Base-by-base conservation (phyloP, 805 yeast species). In the Starmera caribaea region DNA sequence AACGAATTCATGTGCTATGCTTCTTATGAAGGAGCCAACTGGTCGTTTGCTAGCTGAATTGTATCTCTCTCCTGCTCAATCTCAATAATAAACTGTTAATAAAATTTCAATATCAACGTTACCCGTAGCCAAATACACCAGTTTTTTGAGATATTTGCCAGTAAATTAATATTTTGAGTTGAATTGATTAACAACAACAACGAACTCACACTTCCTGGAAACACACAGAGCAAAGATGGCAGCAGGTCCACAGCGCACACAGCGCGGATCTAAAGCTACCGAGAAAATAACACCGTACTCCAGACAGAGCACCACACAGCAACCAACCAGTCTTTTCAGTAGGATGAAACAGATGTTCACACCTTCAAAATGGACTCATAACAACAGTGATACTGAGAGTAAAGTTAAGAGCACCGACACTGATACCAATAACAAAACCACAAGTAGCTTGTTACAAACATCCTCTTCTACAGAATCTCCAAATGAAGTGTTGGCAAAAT, bases 1-100 rank as follows among this genome's bases (percentile, higher is more conserved):
- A 88, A 88, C 55, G 96, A 88, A 59, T 88, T 85, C 59, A 66
- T 84, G 50, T 87, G 96, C 50, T 88, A 85, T 54, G 86, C 96
- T 2, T 71, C 76, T 30, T 85, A 73, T 49, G 92, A 82, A 55
- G 74, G 92, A 43, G 50, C 58, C 2, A 57, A 68, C 40, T 86
- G 95, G 96, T 71, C 65, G 43, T 81, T 72, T 49, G 9, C 9
- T 21, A 21, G 26, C 26, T 21, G 26, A 21, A 13, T n/a, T n/a
- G n/a, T n/a, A n/a, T n/a, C 6, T 29, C 31, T n/a, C 31, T 13
- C 7, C 11, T 2, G 6, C 7, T 29, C 8, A 7, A 29, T n/a
- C n/a, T n/a, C n/a, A n/a, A n/a, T 21, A 21, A 21, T 21, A 3
- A 21, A 21, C n/a, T n/a, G n/a, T n/a, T n/a, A n/a, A 5, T 21